These are phyloP conservation scores for Penicillium canescens DNA, from an alignment of 495 filamentous ascomycete genomes.

Conservation along the genomic window DNA sequence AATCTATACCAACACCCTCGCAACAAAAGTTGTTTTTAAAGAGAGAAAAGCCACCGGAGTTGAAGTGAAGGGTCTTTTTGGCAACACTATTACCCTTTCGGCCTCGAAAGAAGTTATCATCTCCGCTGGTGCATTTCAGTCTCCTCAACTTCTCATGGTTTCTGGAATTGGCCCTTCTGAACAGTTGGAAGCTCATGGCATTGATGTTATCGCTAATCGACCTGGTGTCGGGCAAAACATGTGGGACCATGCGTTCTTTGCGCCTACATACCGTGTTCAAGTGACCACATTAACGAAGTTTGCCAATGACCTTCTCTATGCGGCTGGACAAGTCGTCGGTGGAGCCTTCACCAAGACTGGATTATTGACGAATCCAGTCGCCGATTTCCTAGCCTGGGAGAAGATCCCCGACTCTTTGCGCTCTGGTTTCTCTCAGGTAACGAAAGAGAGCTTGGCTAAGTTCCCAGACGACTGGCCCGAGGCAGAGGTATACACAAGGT, in stretches of 20 bases:
- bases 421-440: slow-evolving; percentile 17
- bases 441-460: slow-evolving; percentile 22
- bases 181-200: slow-evolving; percentile 32
- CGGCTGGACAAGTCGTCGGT: slow-evolving; percentile 9
- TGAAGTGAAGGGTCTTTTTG: slow-evolving; percentile 18
- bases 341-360: slow-evolving; percentile 22
- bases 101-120: slow-evolving; percentile 49
- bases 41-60: slow-evolving; percentile 8
- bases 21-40: slow-evolving; percentile 3
- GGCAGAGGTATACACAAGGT: slow-evolving; percentile 40
- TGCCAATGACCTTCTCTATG: slow-evolving; percentile 10
- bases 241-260: slow-evolving; percentile 40
- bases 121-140: slow-evolving; percentile 25
- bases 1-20: neutral
- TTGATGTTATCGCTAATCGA: slow-evolving; percentile 38
- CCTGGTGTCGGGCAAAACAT: slow-evolving; percentile 52
- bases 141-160: slow-evolving; percentile 47
- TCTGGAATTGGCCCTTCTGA: slow-evolving; percentile 46
- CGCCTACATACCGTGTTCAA: slow-evolving; percentile 16
- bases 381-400: slow-evolving; percentile 49
- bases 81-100: slow-evolving; percentile 29
- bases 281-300: slow-evolving; percentile 25
- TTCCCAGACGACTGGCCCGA: slow-evolving; percentile 61
- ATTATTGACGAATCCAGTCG: slow-evolving; percentile 34
- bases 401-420: slow-evolving; percentile 44